phyloP scores from a whole-genome alignment of 2,329 filamentous ascomycete genomes.

The Trichoderma endophyticum region DNA sequence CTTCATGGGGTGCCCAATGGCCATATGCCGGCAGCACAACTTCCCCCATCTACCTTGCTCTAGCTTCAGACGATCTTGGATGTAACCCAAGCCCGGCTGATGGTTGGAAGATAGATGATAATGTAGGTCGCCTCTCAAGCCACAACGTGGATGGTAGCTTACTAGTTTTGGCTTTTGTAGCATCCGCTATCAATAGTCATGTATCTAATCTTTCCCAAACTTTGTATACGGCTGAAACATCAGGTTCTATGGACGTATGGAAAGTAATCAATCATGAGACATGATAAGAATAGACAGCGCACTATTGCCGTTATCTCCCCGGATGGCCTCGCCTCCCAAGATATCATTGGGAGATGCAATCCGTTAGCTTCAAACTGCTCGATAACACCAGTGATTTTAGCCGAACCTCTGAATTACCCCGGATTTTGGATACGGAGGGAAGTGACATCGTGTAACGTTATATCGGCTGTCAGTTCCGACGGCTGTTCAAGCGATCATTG shows the following conservation, averaged over 20 bases:
- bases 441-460: constrained; percentile 10
- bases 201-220: background rate
- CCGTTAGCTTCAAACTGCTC: background rate
- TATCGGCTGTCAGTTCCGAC: background rate
- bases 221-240: background rate
- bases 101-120: background rate
- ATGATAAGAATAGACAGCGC: background rate
- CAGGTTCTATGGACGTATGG: background rate
- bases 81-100: background rate
- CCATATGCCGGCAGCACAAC: background rate
- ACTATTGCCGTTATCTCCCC: constrained; percentile 2
- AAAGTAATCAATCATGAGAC: background rate
- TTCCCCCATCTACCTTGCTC: background rate
- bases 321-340: background rate
- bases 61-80: background rate
- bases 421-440: background rate
- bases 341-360: background rate
- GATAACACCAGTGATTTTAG: background rate
- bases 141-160: background rate
- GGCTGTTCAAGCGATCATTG: background rate
- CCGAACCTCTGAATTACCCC: background rate
- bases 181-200: background rate
- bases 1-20: background rate
- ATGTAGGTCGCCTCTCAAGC: background rate
- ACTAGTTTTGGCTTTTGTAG: background rate